Percentiles rank a stretch among this genome's conserved stretches.
These are phyloP conservation scores for Moricandia moricandioides DNA, from an alignment of 345 rosid species.

Conservation along the genomic window DNA sequence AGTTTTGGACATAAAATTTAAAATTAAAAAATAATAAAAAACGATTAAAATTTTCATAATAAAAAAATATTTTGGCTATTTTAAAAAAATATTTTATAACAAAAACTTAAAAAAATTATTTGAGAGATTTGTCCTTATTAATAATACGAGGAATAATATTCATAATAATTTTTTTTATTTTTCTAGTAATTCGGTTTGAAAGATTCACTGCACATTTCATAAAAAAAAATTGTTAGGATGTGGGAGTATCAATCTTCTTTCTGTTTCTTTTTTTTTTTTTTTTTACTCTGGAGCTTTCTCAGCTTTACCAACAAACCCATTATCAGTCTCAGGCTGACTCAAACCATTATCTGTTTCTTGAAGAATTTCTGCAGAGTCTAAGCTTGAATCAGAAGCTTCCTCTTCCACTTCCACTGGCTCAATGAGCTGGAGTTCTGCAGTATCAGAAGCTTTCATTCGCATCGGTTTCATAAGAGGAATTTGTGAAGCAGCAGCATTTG, in stretches of 20 bases:
- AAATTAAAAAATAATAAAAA: no score
- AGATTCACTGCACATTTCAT: slow-evolving; percentile 1
- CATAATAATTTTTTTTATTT: no score
- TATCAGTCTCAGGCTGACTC: slow-evolving; percentile 37
- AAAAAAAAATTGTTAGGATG: background rate
- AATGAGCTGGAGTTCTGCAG: slow-evolving; percentile 24
- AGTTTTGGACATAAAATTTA: no score
- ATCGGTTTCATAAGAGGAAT: slow-evolving; percentile 25
- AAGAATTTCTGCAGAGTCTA: slow-evolving; percentile 19
- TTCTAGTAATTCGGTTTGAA: background rate
- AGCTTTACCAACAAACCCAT: slow-evolving; percentile 38
- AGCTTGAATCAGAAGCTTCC: slow-evolving; percentile 26
- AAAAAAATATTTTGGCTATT: no score
- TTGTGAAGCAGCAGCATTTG: slow-evolving; percentile 59
- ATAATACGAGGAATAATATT: no score
- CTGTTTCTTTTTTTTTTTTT: no score
- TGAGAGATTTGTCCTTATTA: no score
- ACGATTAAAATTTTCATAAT: no score
- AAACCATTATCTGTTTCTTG: slow-evolving; percentile 27
- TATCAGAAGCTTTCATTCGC: slow-evolving; percentile 37
- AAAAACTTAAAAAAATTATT: no score
- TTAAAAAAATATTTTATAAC: no score
- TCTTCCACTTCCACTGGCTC: slow-evolving; percentile 25
- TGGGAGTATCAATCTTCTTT: background rate
- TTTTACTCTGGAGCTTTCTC: slow-evolving; percentile 29